Conservation (phyloP, 176 grass and related monocot genomes). For the Musa troglodytarum region DNA sequence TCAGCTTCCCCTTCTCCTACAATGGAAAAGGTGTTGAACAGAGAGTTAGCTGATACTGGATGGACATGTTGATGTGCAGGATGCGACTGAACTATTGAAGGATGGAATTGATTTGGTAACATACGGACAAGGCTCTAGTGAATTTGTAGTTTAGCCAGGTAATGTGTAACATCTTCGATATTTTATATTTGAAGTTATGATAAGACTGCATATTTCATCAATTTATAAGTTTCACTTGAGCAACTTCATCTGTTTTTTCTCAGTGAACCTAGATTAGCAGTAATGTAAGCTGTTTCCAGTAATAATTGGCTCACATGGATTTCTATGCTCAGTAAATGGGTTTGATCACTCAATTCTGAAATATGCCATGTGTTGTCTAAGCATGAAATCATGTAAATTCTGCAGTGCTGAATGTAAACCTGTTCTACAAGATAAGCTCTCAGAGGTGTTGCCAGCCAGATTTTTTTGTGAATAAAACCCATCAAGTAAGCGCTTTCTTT, state of each 20-base stretch:
- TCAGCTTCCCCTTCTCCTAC: neutral
- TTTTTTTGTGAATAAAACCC: too few relatives aligned
- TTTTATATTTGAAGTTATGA: neutral
- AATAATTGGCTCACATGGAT: neutral
- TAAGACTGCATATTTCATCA: neutral
- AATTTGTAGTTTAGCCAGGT: slow-evolving; percentile 91
- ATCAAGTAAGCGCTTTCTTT: too few relatives aligned
- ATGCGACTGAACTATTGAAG: slow-evolving; percentile 76
- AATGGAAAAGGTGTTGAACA: neutral
- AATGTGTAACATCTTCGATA: neutral
- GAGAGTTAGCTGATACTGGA: neutral
- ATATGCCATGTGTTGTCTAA: neutral
- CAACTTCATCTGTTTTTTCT: too few relatives aligned
- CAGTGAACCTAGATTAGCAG: too few relatives aligned
- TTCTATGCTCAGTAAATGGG: neutral
- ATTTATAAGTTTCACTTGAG: neutral
- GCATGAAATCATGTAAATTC: slow-evolving; percentile 3
- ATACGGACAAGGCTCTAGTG: slow-evolving; percentile 53
- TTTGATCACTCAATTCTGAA: neutral
- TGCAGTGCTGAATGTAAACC: slow-evolving; percentile 74
- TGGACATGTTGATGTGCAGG: slow-evolving; percentile 28
- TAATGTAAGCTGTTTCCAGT: too few relatives aligned
- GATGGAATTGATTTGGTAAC: slow-evolving; percentile 89
- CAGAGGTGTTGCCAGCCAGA: slow-evolving; percentile 35
- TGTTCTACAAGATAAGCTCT: slow-evolving; percentile 87